Evolutionary conservation across 2,329 filamentous ascomycete genomes (phyloP), one percentile per base, ranked within the genome.

Genomic region (Trichoderma sp.): DNA sequence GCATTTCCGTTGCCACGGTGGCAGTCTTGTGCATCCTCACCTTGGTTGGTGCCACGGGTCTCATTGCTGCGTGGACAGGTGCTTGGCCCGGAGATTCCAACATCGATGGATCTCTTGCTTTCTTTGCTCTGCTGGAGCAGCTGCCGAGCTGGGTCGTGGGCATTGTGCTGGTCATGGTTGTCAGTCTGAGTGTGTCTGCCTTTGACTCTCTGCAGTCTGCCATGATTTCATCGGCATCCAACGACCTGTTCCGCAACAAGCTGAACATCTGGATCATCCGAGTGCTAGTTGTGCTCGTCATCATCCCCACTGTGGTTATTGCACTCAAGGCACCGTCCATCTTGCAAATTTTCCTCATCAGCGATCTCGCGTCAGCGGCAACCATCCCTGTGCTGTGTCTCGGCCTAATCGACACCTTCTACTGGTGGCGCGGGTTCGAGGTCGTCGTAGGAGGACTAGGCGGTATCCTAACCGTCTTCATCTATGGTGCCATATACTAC

Each of bases 191-290:
- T 74, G 92, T 90, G 3, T 89, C 92, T 0, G 88, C 92, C 0
- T 94, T 95, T 71, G 92, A 95, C 81, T 90, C 86, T 70, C 83
- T 94, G 42, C 92, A 94, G 79, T 91, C 89, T 2, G 90, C 92
- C 72, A 93, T 95, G 89, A 90, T 94, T 8, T 92, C 90, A n/a
- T 91, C 90, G 0, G 90, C 89, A 15, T 93, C 90, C 71, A 94
- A 94, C 80, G 92, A 95, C 76, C 79, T 95, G 15, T 94, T 94
- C 84, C 89, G 92, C 73, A 95, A 95, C 83, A 87, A 86, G 69
- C 86, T 95, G 67, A 89, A 89, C 74, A 86, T 94, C 71, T 92
- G 91, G 87, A 86, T 83, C 77, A 90, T 94, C 72, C 89, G 92
- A 56, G 83, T 75, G 19, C 83, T 83, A 48, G 91, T 95, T 29